Conservation (phyloP, 2,329 filamentous ascomycete genomes). For the Arthrobotrys conoides region DNA sequence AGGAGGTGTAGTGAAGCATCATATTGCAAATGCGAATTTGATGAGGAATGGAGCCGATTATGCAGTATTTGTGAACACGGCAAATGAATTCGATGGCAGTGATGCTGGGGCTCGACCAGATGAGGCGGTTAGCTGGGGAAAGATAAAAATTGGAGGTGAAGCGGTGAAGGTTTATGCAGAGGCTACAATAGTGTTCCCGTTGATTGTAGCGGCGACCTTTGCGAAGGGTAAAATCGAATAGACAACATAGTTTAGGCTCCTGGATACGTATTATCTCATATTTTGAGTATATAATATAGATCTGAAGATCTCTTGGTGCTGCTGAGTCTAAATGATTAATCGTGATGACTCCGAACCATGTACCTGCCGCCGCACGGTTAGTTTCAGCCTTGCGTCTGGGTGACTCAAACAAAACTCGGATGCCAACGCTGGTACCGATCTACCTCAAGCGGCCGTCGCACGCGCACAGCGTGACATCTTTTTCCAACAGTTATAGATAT, state of each 20-base stretch:
- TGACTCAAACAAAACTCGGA: slow-evolving; percentile 20
- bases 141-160: slow-evolving; percentile 86
- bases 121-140: slow-evolving; percentile 98
- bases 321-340: slow-evolving; percentile 1
- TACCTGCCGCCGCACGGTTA: not conserved
- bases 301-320: not conserved
- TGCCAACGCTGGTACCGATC: not conserved
- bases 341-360: slow-evolving; percentile 18
- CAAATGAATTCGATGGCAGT: slow-evolving; percentile 96
- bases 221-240: slow-evolving; percentile 67
- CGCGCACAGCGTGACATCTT: not conserved
- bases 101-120: slow-evolving; percentile 95
- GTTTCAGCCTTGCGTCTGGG: slow-evolving; percentile 45
- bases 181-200: slow-evolving; percentile 77
- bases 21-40: slow-evolving; percentile 96
- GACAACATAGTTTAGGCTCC: not conserved
- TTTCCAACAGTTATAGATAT: not conserved
- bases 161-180: slow-evolving; percentile 86
- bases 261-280: not conserved
- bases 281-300: not conserved
- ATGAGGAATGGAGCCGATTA: slow-evolving; percentile 98
- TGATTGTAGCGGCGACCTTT: slow-evolving; percentile 78
- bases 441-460: not conserved
- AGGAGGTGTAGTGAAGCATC: slow-evolving; percentile 96
- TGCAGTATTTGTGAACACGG: slow-evolving; percentile 97